These are phyloP conservation scores for Mycena belliarum DNA, from an alignment of 768 basidiomycete genomes.

Conservation along the genomic window DNA sequence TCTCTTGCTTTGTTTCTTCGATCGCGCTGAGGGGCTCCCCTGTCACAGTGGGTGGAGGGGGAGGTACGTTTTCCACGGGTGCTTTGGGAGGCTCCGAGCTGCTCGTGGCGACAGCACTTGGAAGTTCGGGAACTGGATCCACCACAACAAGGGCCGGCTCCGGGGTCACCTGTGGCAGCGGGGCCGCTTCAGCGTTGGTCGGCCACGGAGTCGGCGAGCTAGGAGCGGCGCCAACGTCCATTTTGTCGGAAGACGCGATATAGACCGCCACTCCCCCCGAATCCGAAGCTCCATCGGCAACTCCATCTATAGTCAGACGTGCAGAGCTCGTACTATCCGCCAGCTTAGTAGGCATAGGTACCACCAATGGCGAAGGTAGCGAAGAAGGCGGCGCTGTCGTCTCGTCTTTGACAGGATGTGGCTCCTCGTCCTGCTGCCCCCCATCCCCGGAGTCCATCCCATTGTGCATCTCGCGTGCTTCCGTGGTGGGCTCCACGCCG, in stretches of 20 bases:
- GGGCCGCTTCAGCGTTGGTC: background rate
- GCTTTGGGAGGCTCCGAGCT: background rate
- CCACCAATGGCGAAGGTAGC: background rate
- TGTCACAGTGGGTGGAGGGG: slow-evolving; percentile 56
- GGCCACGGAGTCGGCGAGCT: background rate
- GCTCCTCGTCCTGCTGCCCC: slow-evolving; percentile 52
- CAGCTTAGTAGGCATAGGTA: background rate
- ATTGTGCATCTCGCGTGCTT: slow-evolving; percentile 4
- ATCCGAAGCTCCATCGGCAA: no score
- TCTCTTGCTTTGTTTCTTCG: slow-evolving; percentile 52
- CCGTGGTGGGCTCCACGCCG: background rate
- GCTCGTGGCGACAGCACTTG: background rate
- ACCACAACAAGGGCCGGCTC: slow-evolving; percentile 34
- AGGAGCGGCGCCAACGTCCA: no score
- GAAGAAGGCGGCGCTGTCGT: slow-evolving; percentile 17
- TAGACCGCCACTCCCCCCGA: background rate
- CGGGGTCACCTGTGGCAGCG: background rate
- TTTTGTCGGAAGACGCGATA: background rate
- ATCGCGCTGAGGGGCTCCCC: slow-evolving; percentile 47
- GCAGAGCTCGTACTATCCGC: background rate
- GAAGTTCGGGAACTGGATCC: slow-evolving; percentile 22
- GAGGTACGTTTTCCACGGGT: background rate
- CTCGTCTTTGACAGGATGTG: slow-evolving; percentile 27
- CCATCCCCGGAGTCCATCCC: slow-evolving; percentile 29
- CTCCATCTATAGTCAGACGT: no score